phyloP scores from a whole-genome alignment of 352 stramenopile species.

The Chrysophaeum taylorii region DNA sequence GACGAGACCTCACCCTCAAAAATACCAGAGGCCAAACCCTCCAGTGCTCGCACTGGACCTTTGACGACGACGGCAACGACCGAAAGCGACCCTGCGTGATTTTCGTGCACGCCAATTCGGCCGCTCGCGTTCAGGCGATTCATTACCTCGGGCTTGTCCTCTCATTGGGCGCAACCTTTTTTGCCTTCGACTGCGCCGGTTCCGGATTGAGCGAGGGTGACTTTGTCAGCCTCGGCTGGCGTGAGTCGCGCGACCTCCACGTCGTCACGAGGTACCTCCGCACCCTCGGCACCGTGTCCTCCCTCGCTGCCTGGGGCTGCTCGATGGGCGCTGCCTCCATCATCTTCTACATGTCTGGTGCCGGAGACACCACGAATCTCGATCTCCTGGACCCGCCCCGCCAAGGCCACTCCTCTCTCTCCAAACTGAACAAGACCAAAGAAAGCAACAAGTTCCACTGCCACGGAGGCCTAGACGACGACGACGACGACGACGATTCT shows the following conservation, averaged over 20 bases:
- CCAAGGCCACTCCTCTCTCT: background rate
- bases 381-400: slow-evolving; percentile 31
- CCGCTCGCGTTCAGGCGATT: background rate
- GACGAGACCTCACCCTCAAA: background rate
- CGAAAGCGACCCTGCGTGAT: slow-evolving; percentile 5
- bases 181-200: slow-evolving; percentile 64
- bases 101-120: slow-evolving; percentile 12
- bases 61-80: background rate
- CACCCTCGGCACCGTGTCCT: background rate
- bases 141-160: slow-evolving; percentile 22
- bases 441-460: background rate
- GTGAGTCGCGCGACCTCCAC: slow-evolving; percentile 58
- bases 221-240: slow-evolving; percentile 71
- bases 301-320: slow-evolving; percentile 1
- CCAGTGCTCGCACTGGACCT: background rate
- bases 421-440: background rate
- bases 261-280: slow-evolving; percentile 55
- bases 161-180: slow-evolving; percentile 53
- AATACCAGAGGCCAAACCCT: background rate
- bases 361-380: slow-evolving; percentile 42
- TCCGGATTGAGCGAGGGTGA: slow-evolving; percentile 60
- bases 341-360: slow-evolving; percentile 37
- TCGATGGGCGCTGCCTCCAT: slow-evolving; percentile 2
- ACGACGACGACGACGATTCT: background rate
- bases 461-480: background rate